phyloP scores from a whole-genome alignment of 371 early-diverging fungal genomes.

The Mortierella sp. region DNA sequence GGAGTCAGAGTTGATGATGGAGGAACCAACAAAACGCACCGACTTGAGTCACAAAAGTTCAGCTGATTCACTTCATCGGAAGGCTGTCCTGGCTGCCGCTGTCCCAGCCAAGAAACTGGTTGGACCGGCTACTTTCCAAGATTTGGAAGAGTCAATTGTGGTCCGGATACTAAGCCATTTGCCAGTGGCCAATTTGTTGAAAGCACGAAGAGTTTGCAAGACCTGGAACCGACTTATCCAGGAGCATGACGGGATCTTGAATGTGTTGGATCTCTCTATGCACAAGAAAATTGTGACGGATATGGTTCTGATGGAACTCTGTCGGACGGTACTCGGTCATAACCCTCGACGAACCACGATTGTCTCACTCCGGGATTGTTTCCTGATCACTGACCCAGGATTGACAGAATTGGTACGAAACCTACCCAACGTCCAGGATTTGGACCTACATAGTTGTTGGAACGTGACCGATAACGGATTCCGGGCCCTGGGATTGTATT shows the following conservation, averaged over 20 bases:
- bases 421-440: slow-evolving; percentile 53
- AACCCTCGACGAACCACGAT: slow-evolving; percentile 17
- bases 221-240: slow-evolving; percentile 47
- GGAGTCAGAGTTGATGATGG: not conserved
- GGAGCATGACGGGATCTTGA: slow-evolving; percentile 46
- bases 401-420: slow-evolving; percentile 52
- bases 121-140: slow-evolving; percentile 35
- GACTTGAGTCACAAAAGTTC: not conserved
- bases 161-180: slow-evolving; percentile 18
- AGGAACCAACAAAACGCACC: not conserved
- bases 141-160: slow-evolving; percentile 28
- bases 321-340: slow-evolving; percentile 21
- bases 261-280: slow-evolving; percentile 55
- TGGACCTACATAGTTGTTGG: slow-evolving; percentile 85
- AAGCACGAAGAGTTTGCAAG: slow-evolving; percentile 37
- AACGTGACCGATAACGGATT: slow-evolving; percentile 77
- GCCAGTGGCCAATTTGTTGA: slow-evolving; percentile 22
- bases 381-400: slow-evolving; percentile 62
- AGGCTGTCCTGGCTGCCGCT: not conserved
- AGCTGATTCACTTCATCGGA: not conserved
- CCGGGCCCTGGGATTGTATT: slow-evolving; percentile 51
- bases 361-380: slow-evolving; percentile 49
- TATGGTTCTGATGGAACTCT: slow-evolving; percentile 23
- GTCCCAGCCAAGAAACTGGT: slow-evolving; percentile 13
- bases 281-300: slow-evolving; percentile 61